phyloP scores from a whole-genome alignment of 306 rosid species.

The Cicer bijugum region DNA sequence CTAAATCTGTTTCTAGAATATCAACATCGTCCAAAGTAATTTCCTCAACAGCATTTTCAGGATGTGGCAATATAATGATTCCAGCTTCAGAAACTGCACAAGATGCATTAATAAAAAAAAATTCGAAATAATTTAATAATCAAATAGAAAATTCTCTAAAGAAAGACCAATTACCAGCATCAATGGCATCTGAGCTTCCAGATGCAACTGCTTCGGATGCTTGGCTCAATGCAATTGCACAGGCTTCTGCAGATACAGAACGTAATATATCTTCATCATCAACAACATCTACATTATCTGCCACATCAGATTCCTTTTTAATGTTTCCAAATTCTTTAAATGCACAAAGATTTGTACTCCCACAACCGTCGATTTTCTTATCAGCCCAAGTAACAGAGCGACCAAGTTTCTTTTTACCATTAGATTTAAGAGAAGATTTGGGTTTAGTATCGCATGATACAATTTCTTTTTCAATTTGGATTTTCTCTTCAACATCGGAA shows the following conservation, averaged over 20 bases:
- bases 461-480: constrained; percentile 46
- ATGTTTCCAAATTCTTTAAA: constrained; percentile 53
- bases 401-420: constrained; percentile 57
- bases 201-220: constrained; percentile 80
- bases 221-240: constrained; percentile 73
- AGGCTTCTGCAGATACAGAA: constrained; percentile 76
- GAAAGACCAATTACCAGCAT: constrained; percentile 66
- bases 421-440: constrained; percentile 73
- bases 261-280: constrained; percentile 55
- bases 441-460: constrained; percentile 43
- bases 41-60: constrained; percentile 51
- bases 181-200: constrained; percentile 56
- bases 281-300: constrained; percentile 27
- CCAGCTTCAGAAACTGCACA: constrained; percentile 82
- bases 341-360: constrained; percentile 58
- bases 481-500: constrained; percentile 48
- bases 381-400: constrained; percentile 96
- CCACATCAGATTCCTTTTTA: constrained; percentile 36
- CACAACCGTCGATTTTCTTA: constrained; percentile 49
- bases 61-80: constrained; percentile 66
- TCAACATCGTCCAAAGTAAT: constrained; percentile 46
- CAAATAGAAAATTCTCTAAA: constrained; percentile 38
- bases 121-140: constrained; percentile 34
- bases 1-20: constrained; percentile 54
- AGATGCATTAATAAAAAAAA: constrained; percentile 16